These are phyloP conservation scores for Backusella sp. DNA, from an alignment of 192 early-diverging fungal genomes.

Conservation along the genomic window DNA sequence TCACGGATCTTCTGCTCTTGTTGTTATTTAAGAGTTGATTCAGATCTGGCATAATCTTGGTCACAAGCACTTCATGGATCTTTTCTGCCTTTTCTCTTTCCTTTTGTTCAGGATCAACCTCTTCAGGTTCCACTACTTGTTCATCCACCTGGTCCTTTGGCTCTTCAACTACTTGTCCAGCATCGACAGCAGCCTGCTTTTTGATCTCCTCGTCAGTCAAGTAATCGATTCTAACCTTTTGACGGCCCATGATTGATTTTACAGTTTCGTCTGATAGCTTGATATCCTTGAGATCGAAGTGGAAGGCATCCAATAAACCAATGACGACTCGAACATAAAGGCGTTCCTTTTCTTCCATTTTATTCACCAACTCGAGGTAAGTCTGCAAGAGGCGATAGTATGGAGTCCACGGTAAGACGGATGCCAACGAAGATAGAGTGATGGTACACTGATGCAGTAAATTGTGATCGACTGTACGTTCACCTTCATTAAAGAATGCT, in stretches of 20 bases:
- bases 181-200: constrained; percentile 39
- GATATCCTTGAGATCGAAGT: constrained; percentile 78
- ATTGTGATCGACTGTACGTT: constrained; percentile 64
- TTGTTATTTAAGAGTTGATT: constrained; percentile 68
- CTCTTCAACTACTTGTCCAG: constrained; percentile 23
- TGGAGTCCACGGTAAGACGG: constrained; percentile 75
- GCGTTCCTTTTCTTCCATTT: constrained; percentile 75
- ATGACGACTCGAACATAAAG: constrained; percentile 79
- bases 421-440: constrained; percentile 71
- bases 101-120: constrained; percentile 31
- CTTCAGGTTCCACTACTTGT: constrained; percentile 35
- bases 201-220: constrained; percentile 33
- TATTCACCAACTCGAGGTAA: constrained; percentile 66
- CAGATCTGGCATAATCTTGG: constrained; percentile 80
- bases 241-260: constrained; percentile 36
- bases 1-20: constrained; percentile 71
- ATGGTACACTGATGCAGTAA: constrained; percentile 80
- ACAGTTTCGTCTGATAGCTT: constrained; percentile 46
- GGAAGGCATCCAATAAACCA: constrained; percentile 84
- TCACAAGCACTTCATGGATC: constrained; percentile 76
- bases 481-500: constrained; percentile 84
- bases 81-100: constrained; percentile 42
- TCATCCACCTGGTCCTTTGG: constrained; percentile 29
- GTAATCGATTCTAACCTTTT: constrained; percentile 47
- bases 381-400: constrained; percentile 78